Evolutionary conservation across 768 basidiomycete species (phyloP), one percentile per base, ranked within the genome.

Genomic region (Psilocybe azurescens): DNA sequence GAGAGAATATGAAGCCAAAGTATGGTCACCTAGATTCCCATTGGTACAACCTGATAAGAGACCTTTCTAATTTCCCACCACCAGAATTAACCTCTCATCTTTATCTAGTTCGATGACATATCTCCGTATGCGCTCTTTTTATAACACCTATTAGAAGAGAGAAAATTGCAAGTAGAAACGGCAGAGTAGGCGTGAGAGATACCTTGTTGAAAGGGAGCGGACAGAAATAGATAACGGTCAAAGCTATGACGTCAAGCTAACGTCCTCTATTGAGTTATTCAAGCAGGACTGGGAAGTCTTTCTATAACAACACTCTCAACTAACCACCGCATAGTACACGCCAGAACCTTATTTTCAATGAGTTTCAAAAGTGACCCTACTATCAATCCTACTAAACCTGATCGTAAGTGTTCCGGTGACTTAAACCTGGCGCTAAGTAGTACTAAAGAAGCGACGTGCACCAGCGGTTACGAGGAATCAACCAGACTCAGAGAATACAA

Each of bases 381-480:
- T 32, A 46, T 44, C 7, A 41, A 58, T 5, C 65, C 65, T 16
- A 55, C 36, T 3, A 50, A 57, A 14, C 62, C 65, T 51, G 65
- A 66, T 53, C 62, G 65, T 66, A 49, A 20, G 65, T 52, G 5
- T 44, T 14, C 9, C 6, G 1, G 30, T 44, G 13, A 8, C 4
- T 13, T 24, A 11, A 8, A 16, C 24, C n/a, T 51, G 0, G 44
- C 18, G 9, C 44, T 16, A 20, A 44, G 20, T 9, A 24, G 24
- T 24, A 24, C 24, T 24, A 24, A 24, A 24, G 24, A 48, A 28
- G 48, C 30, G 48, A 30, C 0, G 24, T 24, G 20, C 48, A 50
- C 18, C 48, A 66, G 65, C 62, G 28, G 62, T 64, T 18, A 59
- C 62, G 18, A 51, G 66, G 36, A 67, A 67, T 16, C 66, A 64